Evolutionary conservation across 2,329 filamentous ascomycete genomes (phyloP).

Genomic region (Thelonectria discophora): DNA sequence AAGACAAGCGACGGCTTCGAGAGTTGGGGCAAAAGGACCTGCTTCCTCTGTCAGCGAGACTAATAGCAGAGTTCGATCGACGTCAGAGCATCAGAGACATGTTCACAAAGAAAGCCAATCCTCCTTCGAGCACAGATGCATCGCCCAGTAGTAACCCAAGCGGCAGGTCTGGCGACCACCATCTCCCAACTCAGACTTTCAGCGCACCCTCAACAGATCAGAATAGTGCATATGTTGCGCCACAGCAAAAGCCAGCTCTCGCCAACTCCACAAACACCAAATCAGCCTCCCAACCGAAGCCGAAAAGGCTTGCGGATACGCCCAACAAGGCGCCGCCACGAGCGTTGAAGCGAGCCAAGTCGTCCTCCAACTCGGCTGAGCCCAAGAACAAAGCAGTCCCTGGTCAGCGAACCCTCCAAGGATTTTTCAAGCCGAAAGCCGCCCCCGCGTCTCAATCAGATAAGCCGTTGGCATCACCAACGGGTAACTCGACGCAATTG

Average conservation of each 20-base stretch:
- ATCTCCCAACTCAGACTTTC: not conserved
- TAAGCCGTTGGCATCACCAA: constrained; percentile 13
- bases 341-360: constrained; percentile 42
- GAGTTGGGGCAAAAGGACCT: constrained; percentile 74
- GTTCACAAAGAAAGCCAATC: constrained; percentile 66
- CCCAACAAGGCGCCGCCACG: constrained; percentile 16
- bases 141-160: not conserved
- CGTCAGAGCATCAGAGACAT: constrained; percentile 90
- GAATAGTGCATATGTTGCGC: not conserved
- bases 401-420: constrained; percentile 70
- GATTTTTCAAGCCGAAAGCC: constrained; percentile 75
- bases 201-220: constrained; percentile 9
- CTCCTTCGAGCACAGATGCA: constrained; percentile 14
- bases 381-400: constrained; percentile 46
- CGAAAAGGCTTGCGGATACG: constrained; percentile 32
- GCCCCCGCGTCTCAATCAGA: constrained; percentile 21
- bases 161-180: constrained; percentile 2
- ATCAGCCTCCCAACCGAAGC: constrained; percentile 4
- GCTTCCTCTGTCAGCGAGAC: constrained; percentile 78
- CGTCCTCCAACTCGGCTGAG: constrained; percentile 31
- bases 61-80: constrained; percentile 88
- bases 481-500: constrained; percentile 22
- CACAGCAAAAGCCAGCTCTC: not conserved
- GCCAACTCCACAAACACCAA: constrained; percentile 5
- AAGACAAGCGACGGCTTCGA: constrained; percentile 69